Evolutionary conservation across 1,284 basidiomycete species (phyloP).

Genomic region (Leucocoprinus gongylophorus): DNA sequence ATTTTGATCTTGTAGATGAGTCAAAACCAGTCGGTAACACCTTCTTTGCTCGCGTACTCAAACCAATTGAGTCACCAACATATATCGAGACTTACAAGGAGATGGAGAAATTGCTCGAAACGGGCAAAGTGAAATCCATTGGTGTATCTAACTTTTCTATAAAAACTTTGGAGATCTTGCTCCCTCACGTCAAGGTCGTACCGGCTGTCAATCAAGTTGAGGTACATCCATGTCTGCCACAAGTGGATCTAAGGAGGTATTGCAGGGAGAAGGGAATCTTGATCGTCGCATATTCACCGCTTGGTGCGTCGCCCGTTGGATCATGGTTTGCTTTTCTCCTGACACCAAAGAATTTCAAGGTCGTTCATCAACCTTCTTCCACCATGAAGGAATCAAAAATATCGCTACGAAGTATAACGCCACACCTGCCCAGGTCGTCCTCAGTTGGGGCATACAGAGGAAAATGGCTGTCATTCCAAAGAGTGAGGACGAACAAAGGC

Average conservation of each 20-base stretch:
- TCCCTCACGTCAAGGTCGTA: constrained; percentile 65
- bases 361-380: constrained; percentile 38
- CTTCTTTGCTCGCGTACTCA: not conserved
- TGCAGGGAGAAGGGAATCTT: constrained; percentile 70
- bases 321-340: constrained; percentile 27
- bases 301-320: constrained; percentile 63
- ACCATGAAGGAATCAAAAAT: constrained; percentile 53
- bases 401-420: constrained; percentile 52
- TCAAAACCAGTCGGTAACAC: not conserved
- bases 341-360: constrained; percentile 6
- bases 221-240: constrained; percentile 71
- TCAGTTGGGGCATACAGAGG: constrained; percentile 59
- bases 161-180: constrained; percentile 60
- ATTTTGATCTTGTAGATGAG: not conserved
- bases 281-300: constrained; percentile 78
- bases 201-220: constrained; percentile 84
- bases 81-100: constrained; percentile 47
- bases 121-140: constrained; percentile 46
- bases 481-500: constrained; percentile 55
- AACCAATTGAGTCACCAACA: constrained; percentile 41
- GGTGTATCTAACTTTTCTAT: constrained; percentile 82
- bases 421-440: constrained; percentile 60
- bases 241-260: constrained; percentile 62
- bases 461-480: constrained; percentile 72
- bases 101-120: constrained; percentile 45